These are phyloP conservation scores for Debaryomyces nepalensis DNA, from an alignment of 1,139 yeast genomes.

Conservation along the genomic window DNA sequence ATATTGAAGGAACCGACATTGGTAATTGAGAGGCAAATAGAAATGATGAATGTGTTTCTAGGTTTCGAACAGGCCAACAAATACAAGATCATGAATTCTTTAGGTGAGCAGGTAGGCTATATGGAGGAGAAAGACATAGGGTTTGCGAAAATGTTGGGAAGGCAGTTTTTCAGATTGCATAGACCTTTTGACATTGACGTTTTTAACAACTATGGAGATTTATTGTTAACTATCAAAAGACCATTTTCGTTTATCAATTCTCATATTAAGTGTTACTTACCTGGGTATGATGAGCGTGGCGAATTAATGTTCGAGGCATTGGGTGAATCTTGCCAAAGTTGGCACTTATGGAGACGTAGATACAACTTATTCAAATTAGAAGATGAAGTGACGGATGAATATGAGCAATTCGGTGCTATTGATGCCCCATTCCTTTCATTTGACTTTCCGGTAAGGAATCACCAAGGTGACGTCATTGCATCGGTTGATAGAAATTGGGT, in stretches of 20 bases:
- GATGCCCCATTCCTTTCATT: constrained; percentile 88
- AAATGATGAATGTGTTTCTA: constrained; percentile 80
- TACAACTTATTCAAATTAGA: constrained; percentile 74
- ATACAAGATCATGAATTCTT: constrained; percentile 72
- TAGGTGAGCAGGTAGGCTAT: constrained; percentile 77
- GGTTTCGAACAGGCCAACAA: constrained; percentile 92
- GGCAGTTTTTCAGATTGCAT: constrained; percentile 83
- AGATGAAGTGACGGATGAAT: constrained; percentile 50
- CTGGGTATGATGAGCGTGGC: constrained; percentile 49
- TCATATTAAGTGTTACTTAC: constrained; percentile 74
- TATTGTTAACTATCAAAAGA: constrained; percentile 70
- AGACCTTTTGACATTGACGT: constrained; percentile 88
- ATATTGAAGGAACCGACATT: constrained; percentile 77
- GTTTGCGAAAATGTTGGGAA: constrained; percentile 64
- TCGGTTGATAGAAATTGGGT: constrained; percentile 93
- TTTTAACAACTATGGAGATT: constrained; percentile 70
- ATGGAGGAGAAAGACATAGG: constrained; percentile 84
- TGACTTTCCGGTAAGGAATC: constrained; percentile 77
- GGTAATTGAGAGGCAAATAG: constrained; percentile 85
- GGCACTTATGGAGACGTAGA: constrained; percentile 92
- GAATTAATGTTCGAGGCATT: constrained; percentile 53
- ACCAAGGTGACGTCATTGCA: constrained; percentile 62
- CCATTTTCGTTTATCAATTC: constrained; percentile 90
- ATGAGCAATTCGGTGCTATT: constrained; percentile 77
- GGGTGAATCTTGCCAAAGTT: constrained; percentile 88